phyloP scores from a whole-genome alignment of 345 rosid genomes.

The Sisymbrium irio region DNA sequence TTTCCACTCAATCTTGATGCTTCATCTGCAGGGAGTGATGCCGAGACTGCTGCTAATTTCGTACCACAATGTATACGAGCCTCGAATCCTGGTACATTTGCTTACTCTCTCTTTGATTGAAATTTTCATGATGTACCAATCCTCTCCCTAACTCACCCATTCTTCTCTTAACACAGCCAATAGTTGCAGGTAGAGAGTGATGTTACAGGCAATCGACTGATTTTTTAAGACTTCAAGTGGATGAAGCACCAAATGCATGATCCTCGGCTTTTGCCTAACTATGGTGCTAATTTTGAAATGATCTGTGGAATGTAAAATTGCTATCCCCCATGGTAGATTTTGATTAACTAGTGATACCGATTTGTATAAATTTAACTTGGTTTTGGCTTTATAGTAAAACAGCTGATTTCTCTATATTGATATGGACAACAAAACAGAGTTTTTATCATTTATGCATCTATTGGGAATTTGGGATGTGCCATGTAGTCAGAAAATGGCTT shows the following conservation, averaged over 20 bases:
- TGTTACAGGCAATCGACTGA: too few relatives aligned
- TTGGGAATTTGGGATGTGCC: not conserved
- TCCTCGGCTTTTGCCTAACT: not conserved
- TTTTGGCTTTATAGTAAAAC: not conserved
- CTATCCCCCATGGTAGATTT: not conserved
- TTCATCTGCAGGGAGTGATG: conserved; percentile 43
- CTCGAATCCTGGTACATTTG: too few relatives aligned
- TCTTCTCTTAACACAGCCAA: too few relatives aligned
- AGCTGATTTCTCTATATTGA: conserved; percentile 7
- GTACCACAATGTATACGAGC: too few relatives aligned
- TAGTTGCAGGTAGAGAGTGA: too few relatives aligned
- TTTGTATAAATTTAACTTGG: conserved; percentile 11
- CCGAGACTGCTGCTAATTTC: not conserved
- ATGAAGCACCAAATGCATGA: not conserved
- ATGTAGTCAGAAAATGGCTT: conserved; percentile 19
- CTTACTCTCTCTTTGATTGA: too few relatives aligned
- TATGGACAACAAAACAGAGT: conserved; percentile 16
- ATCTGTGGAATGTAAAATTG: not conserved
- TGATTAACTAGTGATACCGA: not conserved
- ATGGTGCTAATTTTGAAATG: not conserved
- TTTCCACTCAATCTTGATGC: not conserved
- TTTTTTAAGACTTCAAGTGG: too few relatives aligned
- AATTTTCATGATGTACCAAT: too few relatives aligned
- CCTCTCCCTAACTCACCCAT: too few relatives aligned
- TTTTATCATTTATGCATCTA: conserved; percentile 23